These are phyloP conservation scores for Trematosphaeria pertusa DNA, from an alignment of 2,329 filamentous ascomycete genomes.

Conservation along the genomic window DNA sequence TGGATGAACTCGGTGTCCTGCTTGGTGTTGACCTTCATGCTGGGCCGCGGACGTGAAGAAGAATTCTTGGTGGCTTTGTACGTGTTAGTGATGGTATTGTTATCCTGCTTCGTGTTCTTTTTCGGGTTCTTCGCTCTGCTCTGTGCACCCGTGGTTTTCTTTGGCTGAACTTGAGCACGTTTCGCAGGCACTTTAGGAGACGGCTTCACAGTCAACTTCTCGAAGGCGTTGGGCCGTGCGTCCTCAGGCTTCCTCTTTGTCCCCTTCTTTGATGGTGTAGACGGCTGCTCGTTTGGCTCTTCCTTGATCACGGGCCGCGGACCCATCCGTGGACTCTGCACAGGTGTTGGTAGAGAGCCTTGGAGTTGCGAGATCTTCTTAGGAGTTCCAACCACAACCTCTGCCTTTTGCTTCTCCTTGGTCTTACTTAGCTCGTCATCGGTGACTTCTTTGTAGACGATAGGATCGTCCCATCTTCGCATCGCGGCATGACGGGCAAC, in stretches of 20 bases:
- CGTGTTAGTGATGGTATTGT: constrained; percentile 31
- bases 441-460: constrained; percentile 42
- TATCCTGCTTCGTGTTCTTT: constrained; percentile 33
- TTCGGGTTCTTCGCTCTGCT: constrained; percentile 36
- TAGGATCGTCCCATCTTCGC: constrained; percentile 63
- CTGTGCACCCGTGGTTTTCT: constrained; percentile 36
- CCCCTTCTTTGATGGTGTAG: constrained; percentile 41
- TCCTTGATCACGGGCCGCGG: constrained; percentile 29
- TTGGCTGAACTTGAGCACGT: constrained; percentile 32
- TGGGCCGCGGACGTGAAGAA: constrained; percentile 13
- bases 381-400: constrained; percentile 43
- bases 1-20: not conserved
- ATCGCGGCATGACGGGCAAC: constrained; percentile 76
- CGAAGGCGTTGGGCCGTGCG: constrained; percentile 26
- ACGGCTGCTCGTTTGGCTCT: constrained; percentile 24
- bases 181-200: constrained; percentile 32
- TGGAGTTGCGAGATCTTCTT: constrained; percentile 40
- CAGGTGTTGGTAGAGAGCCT: constrained; percentile 43
- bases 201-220: constrained; percentile 23
- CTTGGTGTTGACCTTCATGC: constrained; percentile 4
- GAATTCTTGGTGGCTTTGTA: constrained; percentile 39
- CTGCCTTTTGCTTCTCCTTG: constrained; percentile 39
- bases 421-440: constrained; percentile 42
- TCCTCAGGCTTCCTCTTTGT: constrained; percentile 39
- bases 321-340: constrained; percentile 42